Evolutionary conservation across 345 rosid species (phyloP).

Genomic region (Rhizophora mangle): DNA sequence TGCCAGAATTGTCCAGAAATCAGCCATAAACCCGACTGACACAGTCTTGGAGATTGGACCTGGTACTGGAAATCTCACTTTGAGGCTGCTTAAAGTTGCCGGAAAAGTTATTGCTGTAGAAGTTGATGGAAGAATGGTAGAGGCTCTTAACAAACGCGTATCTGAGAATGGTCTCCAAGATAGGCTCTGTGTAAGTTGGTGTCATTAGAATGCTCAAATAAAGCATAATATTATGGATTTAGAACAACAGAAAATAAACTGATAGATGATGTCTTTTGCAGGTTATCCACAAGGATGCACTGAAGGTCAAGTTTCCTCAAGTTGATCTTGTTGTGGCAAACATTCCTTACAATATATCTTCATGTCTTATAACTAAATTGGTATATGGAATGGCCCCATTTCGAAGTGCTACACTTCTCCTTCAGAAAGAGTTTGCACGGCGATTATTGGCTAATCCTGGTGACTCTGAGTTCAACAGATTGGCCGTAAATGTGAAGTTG

Average conservation of each 20-base stretch:
- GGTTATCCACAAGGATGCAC: constrained; percentile 72
- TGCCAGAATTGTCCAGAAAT: constrained; percentile 61
- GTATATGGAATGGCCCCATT: constrained; percentile 57
- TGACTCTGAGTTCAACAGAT: constrained; percentile 72
- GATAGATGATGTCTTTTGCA: constrained; percentile 20
- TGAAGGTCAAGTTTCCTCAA: constrained; percentile 65
- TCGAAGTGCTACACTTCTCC: constrained; percentile 74
- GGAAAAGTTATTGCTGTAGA: constrained; percentile 65
- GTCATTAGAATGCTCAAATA: not conserved
- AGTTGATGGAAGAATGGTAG: constrained; percentile 78
- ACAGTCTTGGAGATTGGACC: constrained; percentile 87
- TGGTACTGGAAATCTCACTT: constrained; percentile 89
- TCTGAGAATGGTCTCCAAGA: constrained; percentile 36
- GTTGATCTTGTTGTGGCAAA: constrained; percentile 83
- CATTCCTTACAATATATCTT: constrained; percentile 80
- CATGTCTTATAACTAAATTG: constrained; percentile 74
- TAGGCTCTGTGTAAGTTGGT: constrained; percentile 51
- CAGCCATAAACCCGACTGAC: constrained; percentile 48
- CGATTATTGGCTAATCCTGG: constrained; percentile 79
- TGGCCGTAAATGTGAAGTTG: constrained; percentile 84
- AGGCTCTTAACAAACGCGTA: constrained; percentile 53
- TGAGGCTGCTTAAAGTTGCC: constrained; percentile 64
- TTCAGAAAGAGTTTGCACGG: constrained; percentile 89
- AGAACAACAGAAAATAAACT: not conserved
- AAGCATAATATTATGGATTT: not conserved